Conservation (phyloP, 116 monocot genomes). For the Cymodocea nodosa region DNA sequence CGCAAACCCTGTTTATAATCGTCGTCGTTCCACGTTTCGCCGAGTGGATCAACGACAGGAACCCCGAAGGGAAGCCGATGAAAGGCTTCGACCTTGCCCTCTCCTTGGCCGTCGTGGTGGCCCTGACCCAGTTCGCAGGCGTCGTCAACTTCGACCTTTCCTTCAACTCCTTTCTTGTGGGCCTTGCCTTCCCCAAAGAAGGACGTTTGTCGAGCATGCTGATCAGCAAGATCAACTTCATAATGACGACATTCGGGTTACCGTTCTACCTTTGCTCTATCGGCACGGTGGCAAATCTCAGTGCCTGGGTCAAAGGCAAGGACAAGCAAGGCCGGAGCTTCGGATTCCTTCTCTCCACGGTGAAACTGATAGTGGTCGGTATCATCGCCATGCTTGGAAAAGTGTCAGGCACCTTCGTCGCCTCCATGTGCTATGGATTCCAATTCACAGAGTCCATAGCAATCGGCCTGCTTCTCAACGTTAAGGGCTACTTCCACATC, state of each 20-base stretch:
- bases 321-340: not conserved
- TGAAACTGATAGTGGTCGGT: constrained; percentile 3
- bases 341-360: not conserved
- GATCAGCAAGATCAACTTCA: constrained; percentile 26
- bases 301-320: not conserved
- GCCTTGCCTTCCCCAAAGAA: constrained; percentile 18
- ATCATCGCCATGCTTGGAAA: constrained; percentile 13
- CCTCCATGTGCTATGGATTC: constrained; percentile 7
- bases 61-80: constrained; percentile 24
- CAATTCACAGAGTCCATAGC: constrained; percentile 12
- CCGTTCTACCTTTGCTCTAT: constrained; percentile 16
- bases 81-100: constrained; percentile 13
- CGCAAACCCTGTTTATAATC: constrained; percentile 7
- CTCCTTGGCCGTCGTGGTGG: constrained; percentile 4
- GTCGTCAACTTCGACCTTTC: constrained; percentile 6
- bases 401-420: constrained; percentile 11
- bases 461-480: constrained; percentile 22
- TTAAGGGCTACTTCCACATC: constrained; percentile 25
- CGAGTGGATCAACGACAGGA: constrained; percentile 17
- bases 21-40: constrained; percentile 11
- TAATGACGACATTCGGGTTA: constrained; percentile 12
- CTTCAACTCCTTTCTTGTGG: constrained; percentile 18
- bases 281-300: constrained; percentile 3
- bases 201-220: constrained; percentile 21
- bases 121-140: not conserved